These are phyloP conservation scores for Rhizomucor miehei DNA, from an alignment of 371 early-diverging fungal genomes.

Conservation along the genomic window DNA sequence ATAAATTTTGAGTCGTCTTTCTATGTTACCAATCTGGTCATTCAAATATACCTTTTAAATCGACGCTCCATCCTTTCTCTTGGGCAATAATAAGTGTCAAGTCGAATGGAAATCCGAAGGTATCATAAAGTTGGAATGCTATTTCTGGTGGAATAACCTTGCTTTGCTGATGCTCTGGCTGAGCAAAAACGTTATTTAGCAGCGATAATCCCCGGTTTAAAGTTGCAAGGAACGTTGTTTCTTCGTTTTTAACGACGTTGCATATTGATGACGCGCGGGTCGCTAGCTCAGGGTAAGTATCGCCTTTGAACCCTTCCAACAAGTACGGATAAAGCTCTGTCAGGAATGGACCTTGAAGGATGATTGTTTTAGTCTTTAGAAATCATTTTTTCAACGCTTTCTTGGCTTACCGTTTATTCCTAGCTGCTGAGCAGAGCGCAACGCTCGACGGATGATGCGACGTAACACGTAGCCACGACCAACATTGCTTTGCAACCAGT, in stretches of 20 bases:
- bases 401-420: conserved; percentile 50
- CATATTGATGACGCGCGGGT: conserved; percentile 51
- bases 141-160: conserved; percentile 47
- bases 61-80: conserved; percentile 71
- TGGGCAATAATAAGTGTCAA: conserved; percentile 66
- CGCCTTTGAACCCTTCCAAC: conserved; percentile 48
- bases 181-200: conserved; percentile 56
- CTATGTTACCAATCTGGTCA: no score
- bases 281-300: conserved; percentile 57
- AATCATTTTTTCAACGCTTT: background rate
- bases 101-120: conserved; percentile 79
- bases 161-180: conserved; percentile 29
- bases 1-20: background rate
- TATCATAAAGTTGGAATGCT: conserved; percentile 73
- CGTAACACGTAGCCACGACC: conserved; percentile 80
- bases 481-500: conserved; percentile 43
- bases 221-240: conserved; percentile 60
- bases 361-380: background rate
- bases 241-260: conserved; percentile 65
- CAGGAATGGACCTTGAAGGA: conserved; percentile 51
- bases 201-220: conserved; percentile 62
- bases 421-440: conserved; percentile 67
- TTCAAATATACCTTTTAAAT: conserved; percentile 57
- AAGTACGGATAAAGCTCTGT: conserved; percentile 61
- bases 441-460: conserved; percentile 73